Evolutionary conservation across 306 rosid species (phyloP).

Genomic region (Erythrophleum fordii): DNA sequence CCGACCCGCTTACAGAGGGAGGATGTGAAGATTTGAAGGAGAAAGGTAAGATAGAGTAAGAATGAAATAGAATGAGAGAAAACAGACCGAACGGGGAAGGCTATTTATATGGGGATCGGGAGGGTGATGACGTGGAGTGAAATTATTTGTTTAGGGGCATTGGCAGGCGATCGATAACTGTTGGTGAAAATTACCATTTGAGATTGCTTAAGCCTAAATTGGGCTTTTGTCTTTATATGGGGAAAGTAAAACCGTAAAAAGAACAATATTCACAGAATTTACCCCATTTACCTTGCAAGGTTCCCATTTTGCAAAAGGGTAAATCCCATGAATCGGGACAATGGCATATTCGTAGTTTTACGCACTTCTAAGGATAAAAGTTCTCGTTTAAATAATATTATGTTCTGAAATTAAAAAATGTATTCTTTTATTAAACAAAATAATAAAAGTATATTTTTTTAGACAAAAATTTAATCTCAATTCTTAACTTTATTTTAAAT

Average conservation of each 20-base stretch:
- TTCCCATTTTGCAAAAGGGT: not conserved
- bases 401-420: no score
- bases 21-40: not conserved
- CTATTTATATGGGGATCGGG: slow-evolving; percentile 12
- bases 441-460: no score
- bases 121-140: slow-evolving; percentile 33
- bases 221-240: not conserved
- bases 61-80: not conserved
- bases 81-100: not conserved
- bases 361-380: not conserved
- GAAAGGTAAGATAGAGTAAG: not conserved
- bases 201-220: not conserved
- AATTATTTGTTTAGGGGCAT: not conserved
- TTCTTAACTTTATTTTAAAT: no score
- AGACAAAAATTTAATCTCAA: no score
- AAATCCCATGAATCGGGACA: not conserved
- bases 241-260: not conserved
- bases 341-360: not conserved
- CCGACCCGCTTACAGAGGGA: not conserved
- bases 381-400: no score
- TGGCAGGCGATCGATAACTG: no score
- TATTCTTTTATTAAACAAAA: no score
- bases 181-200: slow-evolving; percentile 14
- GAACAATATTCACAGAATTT: not conserved
- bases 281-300: not conserved